phyloP scores from a whole-genome alignment of 2,329 filamentous ascomycete species.

The Stagonosporopsis rhizophila region DNA sequence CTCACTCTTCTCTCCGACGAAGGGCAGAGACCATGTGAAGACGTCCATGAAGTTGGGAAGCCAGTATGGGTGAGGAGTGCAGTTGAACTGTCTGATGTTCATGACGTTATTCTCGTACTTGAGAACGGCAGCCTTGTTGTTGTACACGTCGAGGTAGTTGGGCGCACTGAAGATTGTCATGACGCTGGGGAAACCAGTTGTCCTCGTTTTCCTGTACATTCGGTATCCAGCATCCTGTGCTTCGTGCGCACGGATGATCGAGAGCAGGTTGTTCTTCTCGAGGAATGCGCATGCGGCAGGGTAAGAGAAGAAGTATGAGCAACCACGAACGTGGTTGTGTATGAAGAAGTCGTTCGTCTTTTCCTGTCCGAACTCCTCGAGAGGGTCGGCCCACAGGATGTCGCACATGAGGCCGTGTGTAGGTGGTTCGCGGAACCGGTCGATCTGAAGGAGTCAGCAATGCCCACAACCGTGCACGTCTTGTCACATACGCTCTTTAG shows the following conservation, averaged over 20 bases:
- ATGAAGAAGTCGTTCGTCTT: slow-evolving; percentile 98
- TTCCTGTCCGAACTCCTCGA: slow-evolving; percentile 98
- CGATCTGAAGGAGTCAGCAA: slow-evolving; percentile 68
- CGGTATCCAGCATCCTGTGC: slow-evolving; percentile 98
- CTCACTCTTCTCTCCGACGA: slow-evolving; percentile 87
- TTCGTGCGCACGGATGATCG: slow-evolving; percentile 96
- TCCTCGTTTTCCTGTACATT: slow-evolving; percentile 99
- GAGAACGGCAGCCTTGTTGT: slow-evolving; percentile 98
- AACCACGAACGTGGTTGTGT: slow-evolving; percentile 97
- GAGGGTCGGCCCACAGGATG: slow-evolving; percentile 96
- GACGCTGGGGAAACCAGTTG: slow-evolving; percentile 96
- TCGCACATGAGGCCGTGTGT: slow-evolving; percentile 99
- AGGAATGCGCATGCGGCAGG: slow-evolving; percentile 95
- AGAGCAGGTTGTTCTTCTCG: slow-evolving; percentile 98
- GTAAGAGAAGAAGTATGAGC: slow-evolving; percentile 99
- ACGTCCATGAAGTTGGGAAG: slow-evolving; percentile 99
- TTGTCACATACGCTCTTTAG: slow-evolving; percentile 74
- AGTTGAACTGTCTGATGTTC: slow-evolving; percentile 99
- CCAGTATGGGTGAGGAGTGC: slow-evolving; percentile 99
- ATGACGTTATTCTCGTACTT: slow-evolving; percentile 99
- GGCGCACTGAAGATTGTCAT: slow-evolving; percentile 99
- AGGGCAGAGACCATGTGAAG: slow-evolving; percentile 99
- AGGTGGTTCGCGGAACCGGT: slow-evolving; percentile 95
- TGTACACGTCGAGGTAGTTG: slow-evolving; percentile 98
- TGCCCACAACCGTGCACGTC: background rate